These are phyloP conservation scores for Leccinum aurantiacum DNA, from an alignment of 768 basidiomycete genomes.

Conservation along the genomic window DNA sequence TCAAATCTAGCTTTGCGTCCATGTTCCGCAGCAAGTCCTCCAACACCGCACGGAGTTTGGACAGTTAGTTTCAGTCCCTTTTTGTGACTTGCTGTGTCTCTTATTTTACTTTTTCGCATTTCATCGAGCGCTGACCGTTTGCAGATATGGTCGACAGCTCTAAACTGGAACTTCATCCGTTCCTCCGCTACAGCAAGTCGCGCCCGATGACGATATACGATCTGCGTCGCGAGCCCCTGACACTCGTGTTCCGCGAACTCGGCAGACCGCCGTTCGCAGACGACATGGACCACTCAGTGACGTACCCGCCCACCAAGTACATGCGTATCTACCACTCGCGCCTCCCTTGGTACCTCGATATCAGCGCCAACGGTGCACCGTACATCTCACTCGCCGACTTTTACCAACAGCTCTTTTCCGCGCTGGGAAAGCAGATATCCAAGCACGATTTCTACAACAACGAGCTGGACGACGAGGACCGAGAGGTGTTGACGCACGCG, in stretches of 20 bases:
- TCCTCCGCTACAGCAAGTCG: constrained; percentile 23
- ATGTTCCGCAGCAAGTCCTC: constrained; percentile 30
- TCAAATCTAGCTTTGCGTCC: constrained; percentile 32
- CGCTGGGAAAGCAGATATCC: constrained; percentile 46
- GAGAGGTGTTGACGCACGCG: constrained; percentile 43
- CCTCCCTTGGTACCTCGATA: constrained; percentile 70
- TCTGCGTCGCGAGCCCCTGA: constrained; percentile 43
- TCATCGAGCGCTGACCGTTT: background rate
- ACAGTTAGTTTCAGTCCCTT: constrained; percentile 18
- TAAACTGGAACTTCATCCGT: constrained; percentile 25
- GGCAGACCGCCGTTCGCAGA: constrained; percentile 41
- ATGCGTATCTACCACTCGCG: constrained; percentile 58
- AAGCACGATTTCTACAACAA: constrained; percentile 59
- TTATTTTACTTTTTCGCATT: background rate
- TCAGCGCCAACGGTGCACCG: constrained; percentile 40
- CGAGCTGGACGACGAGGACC: constrained; percentile 47
- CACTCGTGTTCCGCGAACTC: constrained; percentile 47
- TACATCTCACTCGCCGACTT: constrained; percentile 64
- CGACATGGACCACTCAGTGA: constrained; percentile 57
- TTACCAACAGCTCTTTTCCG: constrained; percentile 43
- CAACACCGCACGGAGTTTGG: constrained; percentile 7
- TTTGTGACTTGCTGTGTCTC: background rate
- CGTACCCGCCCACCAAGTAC: constrained; percentile 46
- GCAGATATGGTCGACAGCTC: constrained; percentile 28
- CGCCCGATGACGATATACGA: constrained; percentile 48